These are phyloP conservation scores for Dendrocalamus latiflorus DNA, from an alignment of 202 grass and related monocot genomes.

Conservation along the genomic window DNA sequence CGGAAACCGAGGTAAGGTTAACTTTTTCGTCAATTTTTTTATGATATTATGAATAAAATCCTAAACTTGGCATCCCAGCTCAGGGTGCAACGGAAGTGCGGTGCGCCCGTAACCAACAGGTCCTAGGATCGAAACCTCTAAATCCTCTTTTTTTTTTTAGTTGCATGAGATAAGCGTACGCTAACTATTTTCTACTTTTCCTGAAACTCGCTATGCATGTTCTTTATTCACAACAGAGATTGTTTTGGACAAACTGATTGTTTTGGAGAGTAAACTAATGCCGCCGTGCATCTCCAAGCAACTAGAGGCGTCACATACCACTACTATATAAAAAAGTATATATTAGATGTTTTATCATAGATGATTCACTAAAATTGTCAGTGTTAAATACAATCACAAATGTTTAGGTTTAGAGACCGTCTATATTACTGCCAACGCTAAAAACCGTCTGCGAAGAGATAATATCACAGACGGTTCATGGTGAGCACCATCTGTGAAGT, in stretches of 20 bases:
- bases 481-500: too few species aligned
- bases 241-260: too few species aligned
- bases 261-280: background rate
- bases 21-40: background rate
- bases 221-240: too few species aligned
- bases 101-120: slow-evolving; percentile 68
- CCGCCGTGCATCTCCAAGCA: background rate
- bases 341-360: too few species aligned
- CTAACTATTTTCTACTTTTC: background rate
- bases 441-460: too few species aligned
- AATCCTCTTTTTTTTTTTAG: background rate
- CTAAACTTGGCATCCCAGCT: background rate
- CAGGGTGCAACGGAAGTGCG: slow-evolving; percentile 44
- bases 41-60: background rate
- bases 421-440: too few species aligned
- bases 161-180: background rate
- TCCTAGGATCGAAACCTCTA: slow-evolving; percentile 71
- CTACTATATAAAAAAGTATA: too few species aligned
- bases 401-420: too few species aligned
- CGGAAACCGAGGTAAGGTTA: background rate
- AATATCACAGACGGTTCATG: too few species aligned
- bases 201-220: too few species aligned
- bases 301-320: background rate
- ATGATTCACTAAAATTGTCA: too few species aligned
- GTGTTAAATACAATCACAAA: too few species aligned